A percentile compares a stretch with the other conserved stretches of the same genome.
Evolutionary conservation across 1,139 yeast species (phyloP).

Genomic region (Yamadazyma oceani): DNA sequence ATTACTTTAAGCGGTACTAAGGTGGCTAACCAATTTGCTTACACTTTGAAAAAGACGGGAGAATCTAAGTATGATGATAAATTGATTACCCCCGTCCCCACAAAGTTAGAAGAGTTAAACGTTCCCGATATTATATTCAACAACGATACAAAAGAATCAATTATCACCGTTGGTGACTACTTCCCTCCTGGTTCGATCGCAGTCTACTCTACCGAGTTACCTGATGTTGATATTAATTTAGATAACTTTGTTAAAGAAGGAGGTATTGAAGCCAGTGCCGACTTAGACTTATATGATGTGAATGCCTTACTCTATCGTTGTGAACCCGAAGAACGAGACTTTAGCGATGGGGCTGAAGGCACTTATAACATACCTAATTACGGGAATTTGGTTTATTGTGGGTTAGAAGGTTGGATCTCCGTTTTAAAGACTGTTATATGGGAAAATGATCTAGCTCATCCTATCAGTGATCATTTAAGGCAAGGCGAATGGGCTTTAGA

Average conservation of each 20-base stretch:
- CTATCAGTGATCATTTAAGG: conserved; percentile 77
- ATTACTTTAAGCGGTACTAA: conserved; percentile 64
- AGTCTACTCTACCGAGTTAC: conserved; percentile 71
- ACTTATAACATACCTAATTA: conserved; percentile 69
- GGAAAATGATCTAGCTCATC: conserved; percentile 78
- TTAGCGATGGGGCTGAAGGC: conserved; percentile 69
- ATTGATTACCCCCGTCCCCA: conserved; percentile 62
- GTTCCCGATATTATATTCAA: conserved; percentile 46
- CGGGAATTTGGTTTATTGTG: conserved; percentile 81
- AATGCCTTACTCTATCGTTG: conserved; percentile 75
- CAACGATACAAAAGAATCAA: conserved; percentile 39
- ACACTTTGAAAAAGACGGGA: conserved; percentile 54
- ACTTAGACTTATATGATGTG: conserved; percentile 64
- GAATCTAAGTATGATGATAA: conserved; percentile 43
- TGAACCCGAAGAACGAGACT: conserved; percentile 86
- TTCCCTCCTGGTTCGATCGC: conserved; percentile 94
- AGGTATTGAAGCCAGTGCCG: conserved; percentile 68
- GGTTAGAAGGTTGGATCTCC: conserved; percentile 89
- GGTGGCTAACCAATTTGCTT: conserved; percentile 61
- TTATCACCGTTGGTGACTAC: conserved; percentile 46
- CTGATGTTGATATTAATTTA: conserved; percentile 49
- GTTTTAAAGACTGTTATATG: conserved; percentile 62
- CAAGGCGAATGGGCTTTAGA: conserved; percentile 90
- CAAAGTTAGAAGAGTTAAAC: conserved; percentile 53
- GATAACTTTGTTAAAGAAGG: conserved; percentile 70